phyloP scores from a whole-genome alignment of 495 filamentous ascomycete genomes.

The Darksidea phi region DNA sequence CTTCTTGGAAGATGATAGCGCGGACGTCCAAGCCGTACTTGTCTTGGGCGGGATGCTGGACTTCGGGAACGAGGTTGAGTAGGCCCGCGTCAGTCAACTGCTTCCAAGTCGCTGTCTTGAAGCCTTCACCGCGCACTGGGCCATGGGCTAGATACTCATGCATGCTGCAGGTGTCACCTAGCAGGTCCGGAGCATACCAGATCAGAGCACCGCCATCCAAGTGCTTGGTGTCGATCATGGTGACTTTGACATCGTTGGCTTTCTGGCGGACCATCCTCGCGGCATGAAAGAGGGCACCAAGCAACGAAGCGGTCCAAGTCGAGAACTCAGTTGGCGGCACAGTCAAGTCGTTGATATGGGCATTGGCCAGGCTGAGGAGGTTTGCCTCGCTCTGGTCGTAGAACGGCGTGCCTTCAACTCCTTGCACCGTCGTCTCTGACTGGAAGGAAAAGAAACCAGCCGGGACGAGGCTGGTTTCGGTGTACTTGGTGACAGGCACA shows the following conservation, averaged over 20 bases:
- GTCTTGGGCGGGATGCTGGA: neutral
- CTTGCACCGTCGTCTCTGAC: no score
- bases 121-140: neutral
- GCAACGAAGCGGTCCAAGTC: neutral
- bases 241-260: neutral
- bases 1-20: neutral
- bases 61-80: neutral
- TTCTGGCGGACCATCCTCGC: neutral
- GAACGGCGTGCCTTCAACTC: neutral
- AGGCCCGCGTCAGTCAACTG: neutral
- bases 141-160: neutral
- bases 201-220: neutral
- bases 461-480: no score
- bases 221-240: neutral
- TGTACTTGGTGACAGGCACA: no score
- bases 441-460: no score
- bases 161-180: neutral
- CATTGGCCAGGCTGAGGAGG: neutral
- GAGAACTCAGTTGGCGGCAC: neutral
- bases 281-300: neutral
- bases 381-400: neutral
- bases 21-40: neutral
- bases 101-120: neutral
- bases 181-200: neutral
- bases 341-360: neutral